Evolutionary conservation across 208 protist genomes (phyloP), one percentile per base, ranked within the genome.

Genomic region (Naegleria fowleri): DNA sequence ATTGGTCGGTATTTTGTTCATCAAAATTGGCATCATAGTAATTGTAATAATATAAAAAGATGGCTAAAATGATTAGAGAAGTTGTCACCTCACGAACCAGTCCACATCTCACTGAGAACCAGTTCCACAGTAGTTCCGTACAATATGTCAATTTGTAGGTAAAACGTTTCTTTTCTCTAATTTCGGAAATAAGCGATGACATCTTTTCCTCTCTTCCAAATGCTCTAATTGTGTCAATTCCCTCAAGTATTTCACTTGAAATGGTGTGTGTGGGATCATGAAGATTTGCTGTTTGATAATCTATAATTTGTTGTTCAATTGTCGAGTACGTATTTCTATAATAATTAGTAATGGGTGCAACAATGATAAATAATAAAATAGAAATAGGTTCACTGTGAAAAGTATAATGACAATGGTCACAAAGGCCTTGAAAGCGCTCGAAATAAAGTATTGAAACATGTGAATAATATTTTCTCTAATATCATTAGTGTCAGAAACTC

Each of bases 401-500:
- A 33, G 1, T 19, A 90, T 19, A 38, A 90, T 19, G 19, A 90
- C 5, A n/a, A 83, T 38, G 9, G 33, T 16, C 25, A 88, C 84
- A 29, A 93, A 90, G 0, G 93, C 90, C 59, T 43, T 13, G n/a
- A 43, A 83, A 33, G 29, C 7, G 51, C 0, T 51, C 22, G 1
- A 6, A 1, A 90, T 15, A 43, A 90, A 90, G 6, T 15, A 48
- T 90, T 29, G 7, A 9, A 90, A 36, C 6, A 6, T 36, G 29
- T 4, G 0, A 83, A 19, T 90, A 33, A 90, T 29, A 3, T 25
- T 51, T 92, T 98, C 97, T 41, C 98, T 90, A 9, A 86, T 93
- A 67, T 93, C 92, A 19, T 98, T 94, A 89, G 99, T 98, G 59
- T 96, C 96, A 25, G 94, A 95, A 92, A 99, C 99, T 22, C 98